Evolutionary conservation across 257 asterid genomes (phyloP), one percentile per base, ranked within the genome.

Genomic region (Knoxia roxburghii): DNA sequence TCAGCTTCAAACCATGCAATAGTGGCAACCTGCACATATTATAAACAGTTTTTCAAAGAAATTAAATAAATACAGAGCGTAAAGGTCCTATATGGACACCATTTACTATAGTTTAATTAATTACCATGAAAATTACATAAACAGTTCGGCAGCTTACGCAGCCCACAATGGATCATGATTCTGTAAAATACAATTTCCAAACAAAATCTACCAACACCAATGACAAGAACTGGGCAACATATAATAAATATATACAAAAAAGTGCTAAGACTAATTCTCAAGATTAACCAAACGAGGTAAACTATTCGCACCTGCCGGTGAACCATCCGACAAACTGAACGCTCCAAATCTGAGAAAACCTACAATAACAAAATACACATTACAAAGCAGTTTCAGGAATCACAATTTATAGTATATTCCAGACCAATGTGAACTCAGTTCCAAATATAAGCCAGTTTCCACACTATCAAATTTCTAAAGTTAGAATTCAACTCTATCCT

Each of bases 1-100:
- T 91, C 96, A 14, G 98, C 99, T 77, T 94, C 99, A 81, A 94
- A 91, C 99, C 99, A 95, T 59, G 98, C 99, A 67, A 95, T 95
- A 40, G 99, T 88, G 52, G 99, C 99, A 72, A 91, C 99, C 99
- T 94, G 86, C 84, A 82, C 49, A 67, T 46, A 69, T 49, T 21
- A 73, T 52, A 40, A 75, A 75, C 68, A 37, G 60, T 54, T 55
- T 70, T 65, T 73, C 66, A 80, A 56, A 71, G 18, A 73, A 65
- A 40, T 52, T 70, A 65, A 64, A 68, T 70, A 74, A 61, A 73
- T 23, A 35, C 37, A 1, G 0, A 24, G 29, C 27, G 26, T 6
- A 12, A 12, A 15, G 59, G 46, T 46, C 46, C 69, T 27, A 48
- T 32, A 15, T 17, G 23, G 41, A 48, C 29, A 49, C 5, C 57